A percentile compares a stretch with the other conserved stretches of the same genome.
These are phyloP conservation scores for Dactylellina drechsleri DNA, from an alignment of 2,329 filamentous ascomycete genomes.

Conservation along the genomic window DNA sequence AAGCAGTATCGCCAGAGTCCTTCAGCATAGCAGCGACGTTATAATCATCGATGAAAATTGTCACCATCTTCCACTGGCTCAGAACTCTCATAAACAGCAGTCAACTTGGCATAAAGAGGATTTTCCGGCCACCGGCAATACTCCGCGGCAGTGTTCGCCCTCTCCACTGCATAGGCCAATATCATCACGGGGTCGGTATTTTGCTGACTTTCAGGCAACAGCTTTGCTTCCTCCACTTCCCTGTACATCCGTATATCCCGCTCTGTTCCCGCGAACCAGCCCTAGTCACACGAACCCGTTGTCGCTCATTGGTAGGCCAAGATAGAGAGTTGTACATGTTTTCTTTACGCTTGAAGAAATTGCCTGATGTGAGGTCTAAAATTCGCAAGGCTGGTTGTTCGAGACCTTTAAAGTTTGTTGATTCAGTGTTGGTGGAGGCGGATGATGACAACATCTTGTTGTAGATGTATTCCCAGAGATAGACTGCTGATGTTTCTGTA, in stretches of 20 bases:
- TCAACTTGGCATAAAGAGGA: neutral
- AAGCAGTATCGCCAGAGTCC: no score
- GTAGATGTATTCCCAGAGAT: constrained; percentile 3
- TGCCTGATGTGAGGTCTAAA: neutral
- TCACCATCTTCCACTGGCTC: no score
- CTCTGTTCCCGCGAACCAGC: neutral
- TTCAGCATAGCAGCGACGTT: no score
- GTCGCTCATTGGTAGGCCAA: neutral
- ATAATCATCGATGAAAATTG: no score
- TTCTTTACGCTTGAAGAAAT: neutral
- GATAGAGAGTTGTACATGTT: neutral
- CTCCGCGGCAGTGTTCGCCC: neutral
- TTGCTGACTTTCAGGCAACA: neutral
- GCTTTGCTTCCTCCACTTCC: constrained; percentile 1
- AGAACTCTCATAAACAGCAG: neutral
- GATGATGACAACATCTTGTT: neutral
- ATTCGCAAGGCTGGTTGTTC: neutral
- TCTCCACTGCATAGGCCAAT: neutral
- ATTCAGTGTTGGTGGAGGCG: neutral
- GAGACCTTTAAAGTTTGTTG: neutral
- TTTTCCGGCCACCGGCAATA: constrained; percentile 1
- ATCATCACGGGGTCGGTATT: neutral
- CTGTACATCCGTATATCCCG: neutral
- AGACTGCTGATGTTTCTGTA: constrained; percentile 1
- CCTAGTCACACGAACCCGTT: neutral